Percentiles rank a stretch among this genome's conserved stretches.
Evolutionary conservation across 2,329 filamentous ascomycete species (phyloP).

Genomic region (Ceratocystis lukuohia): DNA sequence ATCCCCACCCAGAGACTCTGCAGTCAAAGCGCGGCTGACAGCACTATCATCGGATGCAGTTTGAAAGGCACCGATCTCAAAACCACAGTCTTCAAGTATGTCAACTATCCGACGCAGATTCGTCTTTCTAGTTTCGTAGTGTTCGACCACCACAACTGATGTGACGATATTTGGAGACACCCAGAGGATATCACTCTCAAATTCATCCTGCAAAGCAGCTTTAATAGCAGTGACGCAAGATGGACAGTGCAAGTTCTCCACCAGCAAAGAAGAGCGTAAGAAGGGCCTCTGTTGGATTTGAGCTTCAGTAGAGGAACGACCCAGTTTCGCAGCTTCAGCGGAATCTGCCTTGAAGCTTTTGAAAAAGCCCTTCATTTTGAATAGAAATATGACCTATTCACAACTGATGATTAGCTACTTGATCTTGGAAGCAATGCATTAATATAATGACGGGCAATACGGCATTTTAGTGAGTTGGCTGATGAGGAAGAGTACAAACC

Average conservation of each 20-base stretch:
- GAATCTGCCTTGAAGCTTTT: not conserved
- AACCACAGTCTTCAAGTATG: conserved; percentile 43
- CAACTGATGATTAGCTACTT: too few species aligned
- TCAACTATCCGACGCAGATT: conserved; percentile 32
- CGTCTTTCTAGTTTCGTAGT: conserved; percentile 32
- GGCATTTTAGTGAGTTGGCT: too few species aligned
- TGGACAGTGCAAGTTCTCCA: conserved; percentile 66
- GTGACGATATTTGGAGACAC: conserved; percentile 59
- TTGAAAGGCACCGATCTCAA: conserved; percentile 34
- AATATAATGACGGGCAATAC: too few species aligned
- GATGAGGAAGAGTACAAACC: too few species aligned
- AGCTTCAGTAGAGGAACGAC: not conserved
- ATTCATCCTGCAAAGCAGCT: conserved; percentile 38
- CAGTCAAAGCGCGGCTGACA: conserved; percentile 22
- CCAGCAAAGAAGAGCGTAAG: conserved; percentile 32
- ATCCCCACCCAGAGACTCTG: not conserved
- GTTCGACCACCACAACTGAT: conserved; percentile 51
- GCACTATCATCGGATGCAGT: conserved; percentile 26
- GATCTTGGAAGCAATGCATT: too few species aligned
- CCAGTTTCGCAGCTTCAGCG: not conserved
- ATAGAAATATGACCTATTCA: too few species aligned
- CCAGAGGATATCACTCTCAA: conserved; percentile 36
- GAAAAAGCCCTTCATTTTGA: not conserved
- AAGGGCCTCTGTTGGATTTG: conserved; percentile 3
- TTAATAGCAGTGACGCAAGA: conserved; percentile 58